Conservation (phyloP, 1,139 yeast species). For the Groenewaldozyma sp. region DNA sequence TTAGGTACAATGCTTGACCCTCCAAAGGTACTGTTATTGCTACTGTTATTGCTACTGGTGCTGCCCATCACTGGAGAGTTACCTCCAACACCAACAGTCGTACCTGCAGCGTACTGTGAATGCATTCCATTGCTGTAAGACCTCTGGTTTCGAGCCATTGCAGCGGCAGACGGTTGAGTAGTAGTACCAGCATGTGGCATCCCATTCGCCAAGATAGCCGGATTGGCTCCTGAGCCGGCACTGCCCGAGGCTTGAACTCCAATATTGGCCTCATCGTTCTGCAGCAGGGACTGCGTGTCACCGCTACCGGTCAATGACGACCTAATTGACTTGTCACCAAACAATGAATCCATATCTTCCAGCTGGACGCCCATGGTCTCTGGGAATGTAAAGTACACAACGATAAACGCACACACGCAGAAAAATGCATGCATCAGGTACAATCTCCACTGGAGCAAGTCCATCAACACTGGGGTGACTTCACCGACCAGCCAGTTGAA, state of each 20-base stretch:
- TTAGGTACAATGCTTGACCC: constrained; percentile 2
- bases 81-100: background rate
- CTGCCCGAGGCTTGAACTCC: constrained; percentile 9
- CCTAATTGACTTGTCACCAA: constrained; percentile 48
- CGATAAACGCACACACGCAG: constrained; percentile 61
- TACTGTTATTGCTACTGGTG: too few relatives aligned
- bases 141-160: constrained; percentile 19
- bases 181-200: background rate
- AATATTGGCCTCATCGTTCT: constrained; percentile 9
- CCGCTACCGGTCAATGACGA: constrained; percentile 23
- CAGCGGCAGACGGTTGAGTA: constrained; percentile 23
- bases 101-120: constrained; percentile 7
- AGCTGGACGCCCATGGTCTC: constrained; percentile 84
- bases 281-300: constrained; percentile 20
- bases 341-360: constrained; percentile 81
- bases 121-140: constrained; percentile 8
- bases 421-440: constrained; percentile 74
- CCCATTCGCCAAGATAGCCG: background rate
- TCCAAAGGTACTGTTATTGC: too few relatives aligned
- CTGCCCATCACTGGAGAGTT: too few relatives aligned
- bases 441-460: constrained; percentile 65
- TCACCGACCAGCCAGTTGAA: constrained; percentile 89
- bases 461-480: constrained; percentile 79
- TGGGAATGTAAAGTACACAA: constrained; percentile 65
- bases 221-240: constrained; percentile 15